These are phyloP conservation scores for Pittosporum tobira DNA, from an alignment of 129 eudicot genomes.

Conservation along the genomic window DNA sequence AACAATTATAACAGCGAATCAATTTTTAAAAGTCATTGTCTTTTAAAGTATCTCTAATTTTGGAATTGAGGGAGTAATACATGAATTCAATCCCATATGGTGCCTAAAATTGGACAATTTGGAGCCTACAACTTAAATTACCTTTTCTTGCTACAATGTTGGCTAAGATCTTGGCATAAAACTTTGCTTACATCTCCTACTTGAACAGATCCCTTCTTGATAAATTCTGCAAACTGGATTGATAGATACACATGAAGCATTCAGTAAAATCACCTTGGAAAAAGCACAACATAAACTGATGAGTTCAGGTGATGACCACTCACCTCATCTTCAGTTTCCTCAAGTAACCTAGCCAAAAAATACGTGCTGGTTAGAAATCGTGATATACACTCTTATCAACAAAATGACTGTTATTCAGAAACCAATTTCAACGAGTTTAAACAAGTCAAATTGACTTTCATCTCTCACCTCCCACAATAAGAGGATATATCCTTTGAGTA, in stretches of 20 bases:
- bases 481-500: slow-evolving; percentile 89
- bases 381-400: neutral
- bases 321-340: slow-evolving; percentile 96
- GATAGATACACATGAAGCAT: slow-evolving; percentile 15
- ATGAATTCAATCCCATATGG: no score
- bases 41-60: no score
- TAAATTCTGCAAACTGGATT: slow-evolving; percentile 69
- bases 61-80: no score
- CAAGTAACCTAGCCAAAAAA: slow-evolving; percentile 63
- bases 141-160: slow-evolving; percentile 64
- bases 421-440: neutral
- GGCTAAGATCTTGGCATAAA: slow-evolving; percentile 71
- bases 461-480: slow-evolving; percentile 86
- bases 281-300: neutral
- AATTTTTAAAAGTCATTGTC: no score
- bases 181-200: slow-evolving; percentile 78
- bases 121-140: slow-evolving; percentile 16
- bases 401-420: neutral
- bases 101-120: neutral
- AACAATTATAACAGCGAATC: no score
- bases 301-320: neutral
- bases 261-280: neutral
- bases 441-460: neutral
- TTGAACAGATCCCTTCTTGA: slow-evolving; percentile 71
- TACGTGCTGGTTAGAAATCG: slow-evolving; percentile 1